phyloP scores from a whole-genome alignment of 805 yeast genomes.

The Nakazawaea ambrosiae region DNA sequence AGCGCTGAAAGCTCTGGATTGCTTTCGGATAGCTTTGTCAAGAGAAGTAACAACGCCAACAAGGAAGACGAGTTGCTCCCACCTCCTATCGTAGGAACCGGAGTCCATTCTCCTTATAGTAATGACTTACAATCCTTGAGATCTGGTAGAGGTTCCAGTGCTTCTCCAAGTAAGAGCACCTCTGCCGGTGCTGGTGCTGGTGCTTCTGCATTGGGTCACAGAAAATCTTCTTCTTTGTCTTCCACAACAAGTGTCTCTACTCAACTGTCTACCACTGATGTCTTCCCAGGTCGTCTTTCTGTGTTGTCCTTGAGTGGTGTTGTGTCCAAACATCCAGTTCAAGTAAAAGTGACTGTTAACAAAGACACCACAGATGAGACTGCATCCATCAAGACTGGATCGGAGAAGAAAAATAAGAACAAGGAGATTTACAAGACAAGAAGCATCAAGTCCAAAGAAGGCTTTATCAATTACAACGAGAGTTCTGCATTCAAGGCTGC shows the following conservation, averaged over 20 bases:
- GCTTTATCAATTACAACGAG: constrained; percentile 52
- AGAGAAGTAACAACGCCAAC: constrained; percentile 15
- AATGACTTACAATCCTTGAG: constrained; percentile 30
- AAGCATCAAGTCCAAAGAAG: constrained; percentile 41
- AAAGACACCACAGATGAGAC: constrained; percentile 24
- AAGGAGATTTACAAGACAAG: constrained; percentile 65
- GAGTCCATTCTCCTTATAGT: constrained; percentile 14
- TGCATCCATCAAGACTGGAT: constrained; percentile 4
- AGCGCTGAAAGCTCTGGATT: constrained; percentile 34
- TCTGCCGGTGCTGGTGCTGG: constrained; percentile 2
- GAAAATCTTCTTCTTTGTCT: background rate
- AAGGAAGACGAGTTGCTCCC: constrained; percentile 13
- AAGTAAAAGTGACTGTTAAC: constrained; percentile 48
- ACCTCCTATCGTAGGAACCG: constrained; percentile 10
- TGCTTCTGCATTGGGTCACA: background rate
- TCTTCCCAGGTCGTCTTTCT: constrained; percentile 48
- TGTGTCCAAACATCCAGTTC: constrained; percentile 23
- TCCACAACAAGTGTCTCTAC: constrained; percentile 27
- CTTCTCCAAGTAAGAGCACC: constrained; percentile 7
- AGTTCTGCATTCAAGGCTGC: constrained; percentile 61
- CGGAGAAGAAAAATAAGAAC: constrained; percentile 24
- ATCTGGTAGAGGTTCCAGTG: constrained; percentile 21
- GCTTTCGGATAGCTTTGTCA: constrained; percentile 37
- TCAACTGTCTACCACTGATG: constrained; percentile 17
- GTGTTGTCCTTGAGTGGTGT: constrained; percentile 30